Evolutionary conservation across 768 basidiomycete genomes (phyloP).

Genomic region (Hysterangium stoloniferum): DNA sequence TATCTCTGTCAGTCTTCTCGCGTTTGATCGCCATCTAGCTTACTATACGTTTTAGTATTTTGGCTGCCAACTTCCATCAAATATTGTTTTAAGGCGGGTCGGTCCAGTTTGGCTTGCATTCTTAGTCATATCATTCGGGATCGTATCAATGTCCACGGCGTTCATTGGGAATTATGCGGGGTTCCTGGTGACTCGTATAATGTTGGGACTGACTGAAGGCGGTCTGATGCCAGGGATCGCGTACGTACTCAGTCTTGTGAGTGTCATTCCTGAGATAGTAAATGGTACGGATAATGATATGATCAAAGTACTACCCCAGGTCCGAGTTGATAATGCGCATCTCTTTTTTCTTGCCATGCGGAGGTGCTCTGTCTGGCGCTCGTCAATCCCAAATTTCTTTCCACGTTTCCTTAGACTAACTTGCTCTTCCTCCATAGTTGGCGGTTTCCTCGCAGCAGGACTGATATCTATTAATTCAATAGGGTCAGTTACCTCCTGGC

Average conservation of each 20-base stretch:
- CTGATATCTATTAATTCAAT: constrained; percentile 25
- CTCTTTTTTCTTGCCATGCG: constrained; percentile 29
- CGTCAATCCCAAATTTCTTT: constrained; percentile 20
- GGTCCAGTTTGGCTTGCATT: constrained; percentile 33
- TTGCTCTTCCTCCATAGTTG: constrained; percentile 20
- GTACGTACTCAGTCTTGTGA: constrained; percentile 32
- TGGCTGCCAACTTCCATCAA: constrained; percentile 33
- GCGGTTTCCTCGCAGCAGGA: constrained; percentile 32
- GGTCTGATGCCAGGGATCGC: constrained; percentile 37
- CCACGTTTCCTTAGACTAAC: not conserved
- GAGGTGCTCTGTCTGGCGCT: constrained; percentile 29
- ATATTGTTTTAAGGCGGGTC: constrained; percentile 33
- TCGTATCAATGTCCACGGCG: constrained; percentile 30
- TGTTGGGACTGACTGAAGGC: constrained; percentile 36
- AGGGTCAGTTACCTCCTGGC: constrained; percentile 28
- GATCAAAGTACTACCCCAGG: constrained; percentile 28
- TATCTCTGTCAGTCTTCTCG: constrained; percentile 22
- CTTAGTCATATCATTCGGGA: constrained; percentile 32
- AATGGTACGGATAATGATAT: not conserved
- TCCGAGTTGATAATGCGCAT: constrained; percentile 29
- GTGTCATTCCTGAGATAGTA: no score
- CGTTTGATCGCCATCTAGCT: not conserved
- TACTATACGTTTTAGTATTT: constrained; percentile 24
- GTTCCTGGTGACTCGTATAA: constrained; percentile 31
- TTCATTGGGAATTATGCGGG: constrained; percentile 31